Evolutionary conservation across 2,329 filamentous ascomycete species (phyloP), one percentile per base, ranked within the genome.

Genomic region (Pyrenophora seminiperda): DNA sequence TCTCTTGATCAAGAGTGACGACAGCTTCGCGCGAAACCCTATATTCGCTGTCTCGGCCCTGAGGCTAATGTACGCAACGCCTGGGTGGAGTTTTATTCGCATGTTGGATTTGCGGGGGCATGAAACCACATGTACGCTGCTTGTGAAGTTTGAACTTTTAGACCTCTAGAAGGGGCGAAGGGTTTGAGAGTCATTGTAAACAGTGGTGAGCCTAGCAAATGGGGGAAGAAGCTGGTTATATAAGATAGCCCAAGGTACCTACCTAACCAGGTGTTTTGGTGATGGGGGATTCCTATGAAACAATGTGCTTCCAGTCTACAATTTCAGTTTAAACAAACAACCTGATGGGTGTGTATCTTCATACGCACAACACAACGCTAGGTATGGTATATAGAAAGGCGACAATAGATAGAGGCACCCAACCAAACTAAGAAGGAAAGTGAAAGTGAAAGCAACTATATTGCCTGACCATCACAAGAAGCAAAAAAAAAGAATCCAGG

Each of bases 1-100:
- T 0, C 77, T 89, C 50, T 73, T 88, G 33, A 78, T 89, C 71
- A 89, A 89, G 76, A 85, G 81, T 56, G 85, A 88, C 51, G 83
- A 86, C 51, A 79, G 78, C 54, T 88, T 83, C 68, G 74, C 82
- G 0, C 74, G 73, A 36, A 89, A 89, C 57, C 84, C 85, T 0
- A 80, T 84, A 43, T 79, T 87, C 54, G 82, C 81, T 0, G 83
- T 86, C 1, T 76, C 81, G 0, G 81, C 84, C 0, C 78, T 88
- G n/a, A 72, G 86, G 34, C 60, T 89, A 20, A 55, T 77, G 48
- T 88, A 87, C 65, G 76, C 78, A 2, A 70, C 73, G 5, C 73
- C 77, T 0, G 84, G 80, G 0, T 89, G 86, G 86, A 78, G 72
- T 3, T 88, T 89, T 48, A 77, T 89, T 31, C 75, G 83, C 4